phyloP scores from a whole-genome alignment of 2,329 filamentous ascomycete genomes.

The Myriosclerotinia scirpicola region DNA sequence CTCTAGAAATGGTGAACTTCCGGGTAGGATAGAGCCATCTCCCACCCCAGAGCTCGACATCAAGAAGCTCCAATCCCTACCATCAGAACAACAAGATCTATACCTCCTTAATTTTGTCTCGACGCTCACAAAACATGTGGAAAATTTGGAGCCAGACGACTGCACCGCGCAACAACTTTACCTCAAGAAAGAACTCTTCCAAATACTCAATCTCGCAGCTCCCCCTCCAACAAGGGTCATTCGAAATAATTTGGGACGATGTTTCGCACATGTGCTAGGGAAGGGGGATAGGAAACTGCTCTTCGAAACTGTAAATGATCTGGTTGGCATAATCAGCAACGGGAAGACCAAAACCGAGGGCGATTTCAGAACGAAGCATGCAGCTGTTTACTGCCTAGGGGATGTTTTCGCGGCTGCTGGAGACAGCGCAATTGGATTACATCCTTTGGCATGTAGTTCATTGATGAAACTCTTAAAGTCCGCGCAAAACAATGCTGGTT shows the following conservation, averaged over 20 bases:
- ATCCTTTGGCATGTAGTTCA: constrained; percentile 69
- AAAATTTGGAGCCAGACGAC: constrained; percentile 70
- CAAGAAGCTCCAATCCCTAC: constrained; percentile 82
- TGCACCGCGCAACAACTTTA: constrained; percentile 87
- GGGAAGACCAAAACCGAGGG: constrained; percentile 74
- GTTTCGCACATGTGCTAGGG: constrained; percentile 77
- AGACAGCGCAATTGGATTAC: constrained; percentile 85
- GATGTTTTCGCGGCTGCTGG: constrained; percentile 89
- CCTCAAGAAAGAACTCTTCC: constrained; percentile 91
- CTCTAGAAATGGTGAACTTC: constrained; percentile 41
- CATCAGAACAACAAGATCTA: constrained; percentile 92
- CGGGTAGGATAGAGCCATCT: constrained; percentile 44
- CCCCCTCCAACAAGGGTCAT: constrained; percentile 86
- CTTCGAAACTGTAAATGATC: constrained; percentile 91
- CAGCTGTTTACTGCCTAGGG: constrained; percentile 81
- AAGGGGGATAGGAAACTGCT: constrained; percentile 88
- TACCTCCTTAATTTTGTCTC: constrained; percentile 89
- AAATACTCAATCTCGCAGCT: constrained; percentile 79
- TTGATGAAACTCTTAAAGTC: constrained; percentile 78
- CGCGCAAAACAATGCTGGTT: constrained; percentile 75
- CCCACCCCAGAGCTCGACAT: constrained; percentile 80
- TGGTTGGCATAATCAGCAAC: constrained; percentile 69
- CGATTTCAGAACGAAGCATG: constrained; percentile 79
- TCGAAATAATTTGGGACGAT: constrained; percentile 82
- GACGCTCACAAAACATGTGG: constrained; percentile 77